Evolutionary conservation across 768 basidiomycete genomes (phyloP).

Genomic region (Lentinula aciculospora): DNA sequence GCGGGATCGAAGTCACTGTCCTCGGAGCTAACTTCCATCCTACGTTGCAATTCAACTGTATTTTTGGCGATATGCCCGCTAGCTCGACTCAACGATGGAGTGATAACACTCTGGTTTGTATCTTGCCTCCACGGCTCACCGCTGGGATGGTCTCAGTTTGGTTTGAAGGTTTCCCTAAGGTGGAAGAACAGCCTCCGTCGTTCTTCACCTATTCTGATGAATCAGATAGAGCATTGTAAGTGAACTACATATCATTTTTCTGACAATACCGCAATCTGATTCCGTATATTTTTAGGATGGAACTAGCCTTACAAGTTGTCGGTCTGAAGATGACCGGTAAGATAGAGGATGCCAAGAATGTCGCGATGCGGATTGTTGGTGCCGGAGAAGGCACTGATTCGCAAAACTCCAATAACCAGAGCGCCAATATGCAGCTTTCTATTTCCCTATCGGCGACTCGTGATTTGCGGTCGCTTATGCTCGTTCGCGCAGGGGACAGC

Average conservation of each 20-base stretch:
- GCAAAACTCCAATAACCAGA: constrained; percentile 23
- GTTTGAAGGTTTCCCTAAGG: constrained; percentile 72
- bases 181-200: constrained; percentile 49
- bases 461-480: constrained; percentile 53
- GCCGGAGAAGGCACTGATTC: constrained; percentile 44
- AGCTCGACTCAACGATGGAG: constrained; percentile 89
- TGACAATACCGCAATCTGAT: neutral
- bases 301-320: constrained; percentile 90
- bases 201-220: constrained; percentile 91
- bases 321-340: constrained; percentile 96
- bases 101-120: constrained; percentile 87
- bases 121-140: constrained; percentile 75
- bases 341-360: constrained; percentile 88
- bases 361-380: constrained; percentile 92
- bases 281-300: constrained; percentile 61
- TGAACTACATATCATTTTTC: constrained; percentile 16
- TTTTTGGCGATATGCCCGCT: constrained; percentile 81
- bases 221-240: constrained; percentile 83
- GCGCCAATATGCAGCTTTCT: constrained; percentile 36
- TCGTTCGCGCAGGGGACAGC: constrained; percentile 46
- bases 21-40: constrained; percentile 89
- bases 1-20: constrained; percentile 92
- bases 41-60: constrained; percentile 61
- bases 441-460: constrained; percentile 29
- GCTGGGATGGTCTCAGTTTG: constrained; percentile 89